Conservation (phyloP, 2,329 filamentous ascomycete genomes). For the Diplodia mutila region DNA sequence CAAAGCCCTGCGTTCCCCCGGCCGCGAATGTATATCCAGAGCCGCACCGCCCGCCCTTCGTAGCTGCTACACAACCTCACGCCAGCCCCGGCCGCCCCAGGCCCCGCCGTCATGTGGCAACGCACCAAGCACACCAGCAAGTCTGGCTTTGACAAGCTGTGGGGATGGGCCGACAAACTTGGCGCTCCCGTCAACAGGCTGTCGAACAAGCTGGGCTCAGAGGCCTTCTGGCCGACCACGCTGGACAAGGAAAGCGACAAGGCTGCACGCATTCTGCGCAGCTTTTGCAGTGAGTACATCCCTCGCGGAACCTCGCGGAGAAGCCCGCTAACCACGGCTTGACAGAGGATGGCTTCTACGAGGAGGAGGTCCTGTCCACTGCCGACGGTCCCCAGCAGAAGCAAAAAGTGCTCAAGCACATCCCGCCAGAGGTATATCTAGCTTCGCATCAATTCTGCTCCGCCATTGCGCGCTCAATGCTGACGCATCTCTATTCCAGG, state of each 20-base stretch:
- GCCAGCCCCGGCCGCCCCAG: conserved; percentile 10
- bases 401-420: conserved; percentile 75
- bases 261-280: conserved; percentile 83
- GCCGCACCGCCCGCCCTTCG: not conserved
- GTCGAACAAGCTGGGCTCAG: conserved; percentile 78
- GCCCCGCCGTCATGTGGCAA: conserved; percentile 50
- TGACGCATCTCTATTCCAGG: conserved; percentile 46
- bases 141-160: conserved; percentile 75
- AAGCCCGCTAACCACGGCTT: conserved; percentile 29
- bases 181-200: conserved; percentile 78
- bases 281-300: conserved; percentile 76
- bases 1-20: not conserved
- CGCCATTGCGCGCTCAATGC: not conserved
- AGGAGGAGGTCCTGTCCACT: conserved; percentile 55
- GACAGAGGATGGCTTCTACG: conserved; percentile 69
- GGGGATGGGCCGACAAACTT: conserved; percentile 67
- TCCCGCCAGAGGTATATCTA: conserved; percentile 63
- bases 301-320: conserved; percentile 1
- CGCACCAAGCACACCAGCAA: conserved; percentile 60
- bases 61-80: conserved; percentile 9
- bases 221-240: conserved; percentile 83
- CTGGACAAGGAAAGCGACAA: conserved; percentile 91
- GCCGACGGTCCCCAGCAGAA: conserved; percentile 60
- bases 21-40: conserved; percentile 11
- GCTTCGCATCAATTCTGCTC: not conserved